Evolutionary conservation across 352 stramenopile genomes (phyloP).

Genomic region (Elongisporangium undulatum): DNA sequence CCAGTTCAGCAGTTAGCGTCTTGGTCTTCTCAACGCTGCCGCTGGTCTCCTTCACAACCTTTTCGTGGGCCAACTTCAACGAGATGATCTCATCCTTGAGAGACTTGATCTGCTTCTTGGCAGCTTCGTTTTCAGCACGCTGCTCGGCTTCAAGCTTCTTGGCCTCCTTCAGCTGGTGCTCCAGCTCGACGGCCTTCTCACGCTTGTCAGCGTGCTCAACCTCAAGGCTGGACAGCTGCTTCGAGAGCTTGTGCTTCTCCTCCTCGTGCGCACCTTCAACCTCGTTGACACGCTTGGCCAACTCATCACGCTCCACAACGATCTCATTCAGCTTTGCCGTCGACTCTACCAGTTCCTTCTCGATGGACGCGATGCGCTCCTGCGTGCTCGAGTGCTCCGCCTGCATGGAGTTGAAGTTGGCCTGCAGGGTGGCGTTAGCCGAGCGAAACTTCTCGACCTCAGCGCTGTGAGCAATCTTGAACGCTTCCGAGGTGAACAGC

Average conservation of each 20-base stretch:
- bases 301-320: not conserved
- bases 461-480: conserved; percentile 2
- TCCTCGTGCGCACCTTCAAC: conserved; percentile 18
- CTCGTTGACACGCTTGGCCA: conserved; percentile 11
- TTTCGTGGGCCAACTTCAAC: conserved; percentile 35
- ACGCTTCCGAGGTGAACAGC: conserved; percentile 6
- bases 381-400: conserved; percentile 9
- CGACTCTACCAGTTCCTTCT: conserved; percentile 19
- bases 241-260: conserved; percentile 23
- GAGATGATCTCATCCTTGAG: conserved; percentile 56
- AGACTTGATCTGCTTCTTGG: conserved; percentile 18
- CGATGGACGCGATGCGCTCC: conserved; percentile 20
- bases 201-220: conserved; percentile 9
- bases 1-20: conserved; percentile 29
- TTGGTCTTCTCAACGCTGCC: conserved; percentile 24
- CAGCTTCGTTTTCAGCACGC: conserved; percentile 36
- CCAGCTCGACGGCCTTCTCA: conserved; percentile 18
- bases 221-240: conserved; percentile 25
- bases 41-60: conserved; percentile 22
- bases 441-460: conserved; percentile 6
- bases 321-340: conserved; percentile 13
- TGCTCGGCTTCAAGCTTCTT: conserved; percentile 1
- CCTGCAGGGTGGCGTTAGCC: conserved; percentile 14
- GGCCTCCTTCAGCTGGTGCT: conserved; percentile 11
- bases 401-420: conserved; percentile 22